These are phyloP conservation scores for Pseudonectria foliicola DNA, from an alignment of 2,329 filamentous ascomycete species.

Conservation along the genomic window DNA sequence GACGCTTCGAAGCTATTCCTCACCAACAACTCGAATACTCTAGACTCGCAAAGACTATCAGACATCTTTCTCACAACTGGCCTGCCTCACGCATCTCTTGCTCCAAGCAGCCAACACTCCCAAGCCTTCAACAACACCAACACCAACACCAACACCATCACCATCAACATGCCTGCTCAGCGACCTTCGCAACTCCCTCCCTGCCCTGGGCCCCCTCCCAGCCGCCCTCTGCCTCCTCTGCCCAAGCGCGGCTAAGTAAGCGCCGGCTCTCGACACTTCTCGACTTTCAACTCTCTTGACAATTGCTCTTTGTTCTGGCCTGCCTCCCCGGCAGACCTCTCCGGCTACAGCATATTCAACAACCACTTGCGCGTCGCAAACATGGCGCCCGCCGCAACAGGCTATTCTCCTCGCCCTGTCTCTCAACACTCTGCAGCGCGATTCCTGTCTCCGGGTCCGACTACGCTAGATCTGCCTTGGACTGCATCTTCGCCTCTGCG, in stretches of 20 bases:
- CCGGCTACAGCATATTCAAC: conserved; percentile 4
- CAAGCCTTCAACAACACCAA: conserved; percentile 11
- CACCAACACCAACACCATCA: conserved; percentile 12
- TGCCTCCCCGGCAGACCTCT: conserved; percentile 6
- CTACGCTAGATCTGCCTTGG: no score
- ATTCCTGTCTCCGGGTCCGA: no score
- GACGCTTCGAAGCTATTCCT: no score
- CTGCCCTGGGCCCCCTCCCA: conserved; percentile 59
- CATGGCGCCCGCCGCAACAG: no score
- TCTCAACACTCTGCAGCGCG: no score
- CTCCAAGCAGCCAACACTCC: conserved; percentile 7
- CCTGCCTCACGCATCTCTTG: no score
- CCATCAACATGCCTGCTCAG: conserved; percentile 46
- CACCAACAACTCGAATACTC: not conserved
- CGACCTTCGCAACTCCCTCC: conserved; percentile 60
- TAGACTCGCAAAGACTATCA: no score
- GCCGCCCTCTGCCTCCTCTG: conserved; percentile 57
- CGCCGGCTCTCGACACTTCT: conserved; percentile 6
- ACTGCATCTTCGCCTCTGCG: no score
- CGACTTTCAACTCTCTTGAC: conserved; percentile 1
- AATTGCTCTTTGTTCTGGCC: conserved; percentile 4
- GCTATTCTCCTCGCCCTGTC: no score
- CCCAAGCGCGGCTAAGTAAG: conserved; percentile 48
- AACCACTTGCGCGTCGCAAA: not conserved
- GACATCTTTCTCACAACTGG: no score